Base-by-base conservation (phyloP, 2,329 filamentous ascomycete species). In the Diaporthe velutina region DNA sequence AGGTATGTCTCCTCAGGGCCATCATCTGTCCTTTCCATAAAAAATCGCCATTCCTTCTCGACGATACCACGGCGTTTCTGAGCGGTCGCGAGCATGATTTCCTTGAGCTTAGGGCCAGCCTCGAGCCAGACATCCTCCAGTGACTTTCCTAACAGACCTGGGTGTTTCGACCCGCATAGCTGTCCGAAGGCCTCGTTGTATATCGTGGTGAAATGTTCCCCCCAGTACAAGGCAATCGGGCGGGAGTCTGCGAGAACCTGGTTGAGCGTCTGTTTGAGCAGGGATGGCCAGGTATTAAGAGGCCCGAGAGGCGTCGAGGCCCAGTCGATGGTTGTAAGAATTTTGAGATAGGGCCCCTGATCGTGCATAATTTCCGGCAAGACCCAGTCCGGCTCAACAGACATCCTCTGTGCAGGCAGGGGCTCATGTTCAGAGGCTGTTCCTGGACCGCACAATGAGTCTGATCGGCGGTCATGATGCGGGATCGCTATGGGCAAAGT, bases 121-220 rank as follows among this genome's bases (percentile, higher is more conserved):
- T 93, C 91, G 5, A 86, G 84, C 92, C 92, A 94, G 5, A 90
- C 88, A 52, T 91, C 86, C 35, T 85, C 85, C 75, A 93, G 83
- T 35, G 86, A 87, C 78, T 89, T 88, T 2, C 93, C 93, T 82
- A 94, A 88, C 15, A 93, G 82, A 2, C 79, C 78, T 1, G 92
- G 92, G 79, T 94, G 92, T 74, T 91, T 92, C 73, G 91, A 87
- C 17, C 91, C 92, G 67, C 91, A 91, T 25, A 93, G 86, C 73
- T 88, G 83, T 74, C 90, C 87, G 78, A 93, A 93, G 0, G 91
- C 89, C 80, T 93, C 91, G 77, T 93, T 93, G 82, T 93, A 93
- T 4, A 93, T 89, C 10, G 90, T 90, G 30, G 91, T 87, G 61
- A 90, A 85, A 45, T 92, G 50, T 17, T 73, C 66, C 4, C 75